These are phyloP conservation scores for Suhomyces guaymorum DNA, from an alignment of 1,139 yeast species.

Conservation along the genomic window DNA sequence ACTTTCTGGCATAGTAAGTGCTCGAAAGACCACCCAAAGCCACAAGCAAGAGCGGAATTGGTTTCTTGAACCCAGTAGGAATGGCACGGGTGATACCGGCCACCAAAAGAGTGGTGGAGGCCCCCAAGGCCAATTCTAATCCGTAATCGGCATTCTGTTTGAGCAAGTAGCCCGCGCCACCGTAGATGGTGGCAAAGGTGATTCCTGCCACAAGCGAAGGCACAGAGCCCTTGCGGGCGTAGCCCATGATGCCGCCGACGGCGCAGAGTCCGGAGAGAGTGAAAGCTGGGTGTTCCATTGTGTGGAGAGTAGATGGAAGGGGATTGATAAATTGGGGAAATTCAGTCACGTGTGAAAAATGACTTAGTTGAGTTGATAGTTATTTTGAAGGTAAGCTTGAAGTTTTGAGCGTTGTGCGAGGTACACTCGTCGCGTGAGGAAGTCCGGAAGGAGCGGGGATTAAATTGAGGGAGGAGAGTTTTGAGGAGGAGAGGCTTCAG, in stretches of 20 bases:
- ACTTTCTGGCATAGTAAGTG: constrained; percentile 70
- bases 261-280: constrained; percentile 75
- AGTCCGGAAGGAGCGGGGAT: too few species aligned
- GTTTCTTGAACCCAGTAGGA: constrained; percentile 60
- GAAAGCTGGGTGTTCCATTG: constrained; percentile 76
- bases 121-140: constrained; percentile 73
- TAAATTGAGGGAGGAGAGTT: too few species aligned
- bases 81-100: constrained; percentile 74
- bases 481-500: too few species aligned
- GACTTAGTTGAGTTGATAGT: too few species aligned
- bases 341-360: too few species aligned
- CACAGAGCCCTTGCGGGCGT: constrained; percentile 67
- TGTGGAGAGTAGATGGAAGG: too few species aligned
- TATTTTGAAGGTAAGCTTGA: too few species aligned
- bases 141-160: constrained; percentile 77
- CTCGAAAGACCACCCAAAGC: constrained; percentile 66
- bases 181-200: constrained; percentile 67
- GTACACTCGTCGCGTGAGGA: too few species aligned
- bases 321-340: not conserved
- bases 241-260: constrained; percentile 75
- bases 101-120: constrained; percentile 62
- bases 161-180: constrained; percentile 75
- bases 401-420: too few species aligned
- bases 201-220: constrained; percentile 84
- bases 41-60: constrained; percentile 70